Percentiles rank a stretch among this genome's conserved stretches.
phyloP scores from a whole-genome alignment of 371 early-diverging fungal genomes.

The Scutellospora calospora region DNA sequence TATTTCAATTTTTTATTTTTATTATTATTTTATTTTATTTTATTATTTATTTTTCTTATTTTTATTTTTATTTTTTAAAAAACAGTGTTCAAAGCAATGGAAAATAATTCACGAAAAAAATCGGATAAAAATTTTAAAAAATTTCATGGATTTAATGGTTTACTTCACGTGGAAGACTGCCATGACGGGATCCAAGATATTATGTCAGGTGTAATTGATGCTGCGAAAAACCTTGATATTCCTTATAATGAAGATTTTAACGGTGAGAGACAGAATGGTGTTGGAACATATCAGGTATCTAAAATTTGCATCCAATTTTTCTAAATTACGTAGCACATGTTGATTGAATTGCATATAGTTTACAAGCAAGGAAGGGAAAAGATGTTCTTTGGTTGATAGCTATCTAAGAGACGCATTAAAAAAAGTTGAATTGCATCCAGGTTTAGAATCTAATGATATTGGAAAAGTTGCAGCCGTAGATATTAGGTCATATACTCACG shows the following conservation, averaged over 20 bases:
- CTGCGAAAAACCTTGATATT: background rate
- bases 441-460: background rate
- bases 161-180: background rate
- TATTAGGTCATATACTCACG: background rate
- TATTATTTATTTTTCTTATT: too few species aligned
- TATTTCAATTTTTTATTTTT: too few species aligned
- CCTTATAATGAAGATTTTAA: background rate
- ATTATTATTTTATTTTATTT: too few species aligned
- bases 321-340: too few species aligned
- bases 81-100: background rate
- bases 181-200: background rate
- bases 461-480: background rate
- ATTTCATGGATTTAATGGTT: background rate
- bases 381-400: background rate
- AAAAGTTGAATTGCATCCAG: background rate
- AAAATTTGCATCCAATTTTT: too few species aligned
- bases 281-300: conserved; percentile 1
- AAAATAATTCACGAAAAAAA: background rate
- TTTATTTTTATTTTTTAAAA: background rate
- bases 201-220: background rate
- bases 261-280: background rate
- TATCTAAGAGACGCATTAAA: background rate
- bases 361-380: background rate
- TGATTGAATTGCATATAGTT: background rate
- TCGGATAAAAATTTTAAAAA: background rate